Percentiles rank a stretch among this genome's conserved stretches.
phyloP scores from a whole-genome alignment of 129 eudicot species.

The Helianthus tuberosus region DNA sequence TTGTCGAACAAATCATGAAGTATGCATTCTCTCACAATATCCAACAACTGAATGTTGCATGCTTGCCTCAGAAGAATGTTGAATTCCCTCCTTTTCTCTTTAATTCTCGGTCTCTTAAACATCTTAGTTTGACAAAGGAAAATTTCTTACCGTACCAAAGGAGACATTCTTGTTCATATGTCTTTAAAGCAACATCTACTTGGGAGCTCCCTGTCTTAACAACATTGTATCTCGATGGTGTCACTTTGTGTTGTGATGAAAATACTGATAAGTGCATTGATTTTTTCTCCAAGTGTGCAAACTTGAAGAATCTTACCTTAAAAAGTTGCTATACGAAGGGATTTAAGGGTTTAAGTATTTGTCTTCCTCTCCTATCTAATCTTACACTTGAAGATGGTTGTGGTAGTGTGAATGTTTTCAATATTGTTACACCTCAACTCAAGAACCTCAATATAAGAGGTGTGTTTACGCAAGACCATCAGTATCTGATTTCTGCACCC shows the following conservation, averaged over 20 bases:
- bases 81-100: too few species aligned
- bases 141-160: too few species aligned
- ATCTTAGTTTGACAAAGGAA: too few species aligned
- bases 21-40: too few species aligned
- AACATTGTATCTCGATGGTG: background rate
- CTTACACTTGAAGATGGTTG: background rate
- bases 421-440: slow-evolving; percentile 11
- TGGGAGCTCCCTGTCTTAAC: slow-evolving; percentile 14
- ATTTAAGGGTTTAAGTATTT: background rate
- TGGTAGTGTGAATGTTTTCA: too few species aligned
- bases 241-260: background rate
- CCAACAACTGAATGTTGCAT: too few species aligned
- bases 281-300: slow-evolving; percentile 4
- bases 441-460: slow-evolving; percentile 6
- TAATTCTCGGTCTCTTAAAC: too few species aligned
- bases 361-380: background rate
- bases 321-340: background rate
- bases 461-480: background rate
- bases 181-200: background rate
- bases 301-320: slow-evolving; percentile 24
- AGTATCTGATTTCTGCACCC: slow-evolving; percentile 13
- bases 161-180: too few species aligned
- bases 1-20: too few species aligned
- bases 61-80: too few species aligned
- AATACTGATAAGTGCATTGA: background rate